Percentiles rank a stretch among this genome's conserved stretches.
phyloP scores from a whole-genome alignment of 1,284 basidiomycete species.

The Apiotrichum veenhuisii region DNA sequence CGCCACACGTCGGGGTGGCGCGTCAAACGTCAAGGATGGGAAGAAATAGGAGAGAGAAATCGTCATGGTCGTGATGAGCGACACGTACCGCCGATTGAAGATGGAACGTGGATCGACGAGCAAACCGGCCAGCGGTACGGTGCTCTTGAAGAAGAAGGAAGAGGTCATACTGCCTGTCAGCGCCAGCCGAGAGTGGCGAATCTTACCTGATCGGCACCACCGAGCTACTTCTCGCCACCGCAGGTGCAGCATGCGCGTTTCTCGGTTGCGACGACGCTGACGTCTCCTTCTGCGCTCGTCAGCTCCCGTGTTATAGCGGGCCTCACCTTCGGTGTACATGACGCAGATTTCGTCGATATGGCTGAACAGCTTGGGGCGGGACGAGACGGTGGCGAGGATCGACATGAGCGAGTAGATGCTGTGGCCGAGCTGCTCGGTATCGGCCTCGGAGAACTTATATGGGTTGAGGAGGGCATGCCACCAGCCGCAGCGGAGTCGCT shows the following conservation, averaged over 20 bases:
- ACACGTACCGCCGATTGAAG: too few species aligned
- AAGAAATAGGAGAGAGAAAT: too few species aligned
- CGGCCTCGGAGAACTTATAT: constrained; percentile 11
- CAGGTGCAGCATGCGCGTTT: not conserved
- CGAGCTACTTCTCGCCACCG: not conserved
- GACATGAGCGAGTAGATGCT: constrained; percentile 10
- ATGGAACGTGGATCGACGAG: too few species aligned
- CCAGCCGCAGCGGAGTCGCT: constrained; percentile 8
- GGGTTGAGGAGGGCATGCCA: constrained; percentile 19
- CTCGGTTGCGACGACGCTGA: constrained; percentile 6
- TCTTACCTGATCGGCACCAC: not conserved
- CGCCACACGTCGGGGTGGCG: too few species aligned
- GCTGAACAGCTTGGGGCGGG: constrained; percentile 6
- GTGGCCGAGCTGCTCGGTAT: constrained; percentile 8
- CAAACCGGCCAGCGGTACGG: too few species aligned
- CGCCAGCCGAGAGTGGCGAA: too few species aligned
- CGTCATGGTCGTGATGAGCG: too few species aligned
- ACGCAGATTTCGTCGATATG: constrained; percentile 17
- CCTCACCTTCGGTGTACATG: constrained; percentile 14
- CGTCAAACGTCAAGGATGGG: too few species aligned
- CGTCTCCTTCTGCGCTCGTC: constrained; percentile 1
- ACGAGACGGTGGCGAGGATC: constrained; percentile 14
- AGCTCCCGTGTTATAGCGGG: not conserved
- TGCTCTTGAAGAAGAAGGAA: not conserved
- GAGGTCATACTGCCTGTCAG: not conserved